These are phyloP conservation scores for Rhodotorula diobovata DNA, from an alignment of 768 basidiomycete species.

Conservation along the genomic window DNA sequence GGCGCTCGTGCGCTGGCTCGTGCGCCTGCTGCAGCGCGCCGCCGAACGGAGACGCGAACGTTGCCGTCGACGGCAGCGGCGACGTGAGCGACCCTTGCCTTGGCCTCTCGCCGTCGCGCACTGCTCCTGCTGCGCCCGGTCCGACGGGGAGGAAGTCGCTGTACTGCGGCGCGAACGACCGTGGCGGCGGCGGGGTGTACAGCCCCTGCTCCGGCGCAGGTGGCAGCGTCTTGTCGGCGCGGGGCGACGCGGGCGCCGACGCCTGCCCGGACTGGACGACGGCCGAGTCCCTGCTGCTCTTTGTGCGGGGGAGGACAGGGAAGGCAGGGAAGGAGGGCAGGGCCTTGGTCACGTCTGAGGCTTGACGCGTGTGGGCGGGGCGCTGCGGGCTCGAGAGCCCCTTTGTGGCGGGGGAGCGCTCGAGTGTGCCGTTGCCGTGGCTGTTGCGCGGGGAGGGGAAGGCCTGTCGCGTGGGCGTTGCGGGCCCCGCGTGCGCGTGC, in stretches of 20 bases:
- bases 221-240: neutral
- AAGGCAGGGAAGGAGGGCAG: neutral
- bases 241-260: neutral
- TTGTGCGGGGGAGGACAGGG: neutral
- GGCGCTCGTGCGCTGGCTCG: neutral
- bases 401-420: too few species aligned
- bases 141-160: neutral
- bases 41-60: neutral
- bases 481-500: too few species aligned
- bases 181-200: neutral
- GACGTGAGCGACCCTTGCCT: conserved; percentile 1
- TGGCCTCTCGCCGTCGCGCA: neutral
- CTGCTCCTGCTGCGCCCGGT: neutral
- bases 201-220: neutral
- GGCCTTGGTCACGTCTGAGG: neutral
- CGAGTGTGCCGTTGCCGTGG: too few species aligned
- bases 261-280: neutral
- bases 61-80: neutral
- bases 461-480: too few species aligned
- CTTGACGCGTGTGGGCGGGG: neutral
- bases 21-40: neutral
- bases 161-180: neutral
- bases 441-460: too few species aligned
- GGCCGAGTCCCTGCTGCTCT: too few species aligned
- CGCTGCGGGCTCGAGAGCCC: neutral